A percentile compares a stretch with the other conserved stretches of the same genome.
phyloP scores from a whole-genome alignment of 371 early-diverging fungal genomes.

The Mucor circinelloides region DNA sequence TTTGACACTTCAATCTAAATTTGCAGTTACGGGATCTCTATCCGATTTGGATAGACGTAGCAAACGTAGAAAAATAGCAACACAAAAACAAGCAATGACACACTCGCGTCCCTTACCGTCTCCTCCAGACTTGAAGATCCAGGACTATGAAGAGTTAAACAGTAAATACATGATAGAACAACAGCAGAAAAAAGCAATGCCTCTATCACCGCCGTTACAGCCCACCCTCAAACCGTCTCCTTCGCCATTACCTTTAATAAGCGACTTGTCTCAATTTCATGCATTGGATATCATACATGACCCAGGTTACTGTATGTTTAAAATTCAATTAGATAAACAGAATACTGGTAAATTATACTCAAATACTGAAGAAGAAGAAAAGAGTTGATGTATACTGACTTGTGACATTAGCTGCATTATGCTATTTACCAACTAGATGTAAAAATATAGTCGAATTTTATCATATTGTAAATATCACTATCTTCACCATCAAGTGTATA shows the following conservation, averaged over 20 bases:
- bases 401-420: constrained; percentile 25
- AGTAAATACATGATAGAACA: constrained; percentile 2
- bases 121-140: constrained; percentile 10
- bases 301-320: constrained; percentile 27
- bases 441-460: constrained; percentile 21
- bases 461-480: constrained; percentile 22
- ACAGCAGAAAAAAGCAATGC: not conserved
- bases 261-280: not conserved
- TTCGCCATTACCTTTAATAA: not conserved
- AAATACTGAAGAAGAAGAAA: not conserved
- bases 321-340: constrained; percentile 22
- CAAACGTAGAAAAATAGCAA: constrained; percentile 23
- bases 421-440: constrained; percentile 30
- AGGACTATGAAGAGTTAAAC: not conserved
- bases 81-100: not conserved
- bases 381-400: no score
- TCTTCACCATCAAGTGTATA: not conserved
- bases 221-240: not conserved
- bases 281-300: constrained; percentile 26
- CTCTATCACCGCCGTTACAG: not conserved
- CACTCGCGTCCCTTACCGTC: constrained; percentile 6
- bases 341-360: constrained; percentile 17
- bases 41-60: constrained; percentile 21
- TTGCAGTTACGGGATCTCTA: constrained; percentile 13
- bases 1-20: constrained; percentile 25